These are phyloP conservation scores for Ophiocordyceps camponoti-leonardi DNA, from an alignment of 2,329 filamentous ascomycete species.

Conservation along the genomic window DNA sequence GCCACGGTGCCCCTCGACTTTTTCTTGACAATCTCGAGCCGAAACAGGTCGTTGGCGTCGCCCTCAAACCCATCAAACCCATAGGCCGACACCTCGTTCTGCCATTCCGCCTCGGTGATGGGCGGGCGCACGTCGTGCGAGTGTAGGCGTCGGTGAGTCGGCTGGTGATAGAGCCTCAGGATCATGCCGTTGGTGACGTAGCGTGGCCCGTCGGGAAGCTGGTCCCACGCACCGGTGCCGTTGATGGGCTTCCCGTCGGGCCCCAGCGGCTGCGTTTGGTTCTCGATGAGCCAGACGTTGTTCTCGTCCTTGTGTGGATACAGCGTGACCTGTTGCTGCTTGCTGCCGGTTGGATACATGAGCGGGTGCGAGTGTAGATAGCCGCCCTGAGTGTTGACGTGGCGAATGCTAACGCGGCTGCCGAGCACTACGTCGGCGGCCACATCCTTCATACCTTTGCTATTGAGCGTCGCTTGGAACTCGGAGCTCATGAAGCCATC, in stretches of 20 bases:
- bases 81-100: constrained; percentile 92
- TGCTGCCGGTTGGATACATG: constrained; percentile 95
- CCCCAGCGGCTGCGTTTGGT: constrained; percentile 80
- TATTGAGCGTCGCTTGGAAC: constrained; percentile 94
- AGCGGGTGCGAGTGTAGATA: constrained; percentile 93
- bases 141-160: constrained; percentile 78
- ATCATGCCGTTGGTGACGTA: constrained; percentile 67
- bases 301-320: constrained; percentile 99
- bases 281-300: constrained; percentile 87
- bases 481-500: constrained; percentile 99
- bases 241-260: constrained; percentile 60
- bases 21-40: constrained; percentile 83
- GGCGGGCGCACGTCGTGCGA: constrained; percentile 87
- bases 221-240: constrained; percentile 74
- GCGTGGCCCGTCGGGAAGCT: constrained; percentile 36
- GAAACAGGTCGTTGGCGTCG: constrained; percentile 92
- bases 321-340: constrained; percentile 95
- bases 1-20: constrained; percentile 64
- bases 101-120: constrained; percentile 79
- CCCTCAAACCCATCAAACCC: constrained; percentile 94
- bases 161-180: constrained; percentile 66
- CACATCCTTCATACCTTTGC: constrained; percentile 89
- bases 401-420: constrained; percentile 70
- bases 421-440: constrained; percentile 83
- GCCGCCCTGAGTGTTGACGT: constrained; percentile 93